Conservation (phyloP, 192 early-diverging fungal genomes). For the Coemansia sp. region DNA sequence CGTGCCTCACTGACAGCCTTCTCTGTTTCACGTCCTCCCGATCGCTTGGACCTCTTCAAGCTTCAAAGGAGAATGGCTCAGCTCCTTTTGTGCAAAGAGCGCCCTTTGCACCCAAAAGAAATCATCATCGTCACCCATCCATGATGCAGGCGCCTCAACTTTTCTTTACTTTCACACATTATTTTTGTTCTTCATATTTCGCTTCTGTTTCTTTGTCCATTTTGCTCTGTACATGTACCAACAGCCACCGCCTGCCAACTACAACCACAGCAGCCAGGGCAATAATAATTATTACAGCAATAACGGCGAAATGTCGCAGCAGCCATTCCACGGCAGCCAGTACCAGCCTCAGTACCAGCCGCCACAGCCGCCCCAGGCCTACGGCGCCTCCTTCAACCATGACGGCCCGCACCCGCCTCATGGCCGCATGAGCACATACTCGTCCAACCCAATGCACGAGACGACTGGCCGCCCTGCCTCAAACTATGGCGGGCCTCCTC, state of each 20-base stretch:
- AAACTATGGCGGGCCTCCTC: conserved; percentile 8
- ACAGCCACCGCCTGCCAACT: background rate
- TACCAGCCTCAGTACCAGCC: conserved; percentile 5
- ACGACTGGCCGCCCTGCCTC: background rate
- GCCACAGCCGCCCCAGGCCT: background rate
- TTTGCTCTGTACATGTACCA: background rate
- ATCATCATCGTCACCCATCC: background rate
- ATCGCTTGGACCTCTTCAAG: no score
- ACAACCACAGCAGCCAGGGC: no score
- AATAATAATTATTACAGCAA: background rate
- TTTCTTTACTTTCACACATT: no score
- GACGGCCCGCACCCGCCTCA: background rate
- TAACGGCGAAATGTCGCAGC: conserved; percentile 3
- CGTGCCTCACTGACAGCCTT: no score
- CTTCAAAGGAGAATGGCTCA: no score
- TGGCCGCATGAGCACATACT: conserved; percentile 4
- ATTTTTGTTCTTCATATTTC: background rate
- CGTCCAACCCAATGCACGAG: conserved; percentile 1
- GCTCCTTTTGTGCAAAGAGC: background rate
- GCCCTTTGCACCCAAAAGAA: background rate
- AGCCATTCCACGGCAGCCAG: conserved; percentile 1
- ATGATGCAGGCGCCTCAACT: background rate
- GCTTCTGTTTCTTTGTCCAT: background rate
- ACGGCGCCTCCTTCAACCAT: conserved; percentile 2
- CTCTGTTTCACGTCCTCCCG: no score